Conservation (phyloP, 2,329 filamentous ascomycete genomes). For the Dactylonectria macrodidyma region DNA sequence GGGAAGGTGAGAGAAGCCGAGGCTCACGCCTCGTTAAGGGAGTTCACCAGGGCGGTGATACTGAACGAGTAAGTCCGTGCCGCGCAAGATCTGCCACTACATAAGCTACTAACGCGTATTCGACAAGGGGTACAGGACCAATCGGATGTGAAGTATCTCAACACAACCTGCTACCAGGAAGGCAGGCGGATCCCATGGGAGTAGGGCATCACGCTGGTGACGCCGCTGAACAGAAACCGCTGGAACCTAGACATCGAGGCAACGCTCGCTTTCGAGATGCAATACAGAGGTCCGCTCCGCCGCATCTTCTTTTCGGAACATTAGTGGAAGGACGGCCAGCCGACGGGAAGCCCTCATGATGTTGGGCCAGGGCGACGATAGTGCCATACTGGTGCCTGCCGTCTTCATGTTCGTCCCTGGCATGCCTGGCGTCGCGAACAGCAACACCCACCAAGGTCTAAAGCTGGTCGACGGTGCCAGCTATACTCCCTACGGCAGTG, state of each 20-base stretch:
- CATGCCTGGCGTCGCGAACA: background rate
- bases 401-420: background rate
- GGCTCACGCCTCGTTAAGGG: no score
- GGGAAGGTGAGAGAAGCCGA: no score
- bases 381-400: no score
- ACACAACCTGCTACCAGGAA: background rate
- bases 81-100: no score
- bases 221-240: constrained; percentile 3
- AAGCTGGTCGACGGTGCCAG: constrained; percentile 2
- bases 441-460: background rate
- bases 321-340: no score
- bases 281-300: background rate
- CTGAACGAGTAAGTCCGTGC: no score
- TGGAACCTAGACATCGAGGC: constrained; percentile 3
- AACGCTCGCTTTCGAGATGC: background rate
- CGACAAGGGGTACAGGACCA: background rate
- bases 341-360: no score
- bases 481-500: background rate
- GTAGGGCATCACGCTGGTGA: constrained; percentile 6
- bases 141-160: background rate
- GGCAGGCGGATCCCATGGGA: background rate
- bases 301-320: no score
- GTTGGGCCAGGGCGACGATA: no score
- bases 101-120: background rate
- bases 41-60: no score